Evolutionary conservation across 2,329 filamentous ascomycete species (phyloP), one percentile per base, ranked within the genome.

Genomic region (Zalaria obscura): DNA sequence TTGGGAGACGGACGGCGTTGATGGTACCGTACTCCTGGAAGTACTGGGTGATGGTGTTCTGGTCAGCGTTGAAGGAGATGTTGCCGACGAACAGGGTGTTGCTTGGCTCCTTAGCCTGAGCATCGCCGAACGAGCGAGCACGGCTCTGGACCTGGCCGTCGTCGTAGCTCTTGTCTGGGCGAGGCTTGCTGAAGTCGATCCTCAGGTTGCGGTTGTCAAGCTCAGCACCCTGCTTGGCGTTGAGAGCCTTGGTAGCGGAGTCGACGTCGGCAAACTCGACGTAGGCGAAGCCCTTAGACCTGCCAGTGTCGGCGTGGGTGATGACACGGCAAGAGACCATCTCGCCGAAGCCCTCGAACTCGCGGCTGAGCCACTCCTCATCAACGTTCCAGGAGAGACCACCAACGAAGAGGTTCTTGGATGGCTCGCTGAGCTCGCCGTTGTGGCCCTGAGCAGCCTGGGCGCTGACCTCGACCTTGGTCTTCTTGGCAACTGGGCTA

Each of bases 31-130:
- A 73, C 52, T 81, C 73, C 54, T 69, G 68, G 69, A 94, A 94
- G 60, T 82, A 78, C 52, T 80, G 75, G 47, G 71, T 72, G 52
- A 95, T 72, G 49, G 70, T 66, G 42, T 88, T 81, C 68, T 93
- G 83, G 55, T 81, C 78, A 55, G 80, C 78, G 49, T 84, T 78
- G 66, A 93, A 95, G 39, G 83, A 79, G 51, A 95, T 69, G 72
- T 95, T 95, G 55, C 87, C 88, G 50, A 94, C 78, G 65, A 91
- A 95, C 45, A 95, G 74, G 35, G 88, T 95, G 51, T 88, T 82
- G 59, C 78, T 83, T 60, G 84, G 80, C 48, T 83, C 75, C 69
- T 81, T 88, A 57, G 79, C 69, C 52, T 75, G 44, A 29, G 39
- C 72, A 63, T 95, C 88, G 50, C 88, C 88, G 60, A 80, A 89